Evolutionary conservation across 2,329 filamentous ascomycete genomes (phyloP).

Genomic region (Neoascochyta sp.): DNA sequence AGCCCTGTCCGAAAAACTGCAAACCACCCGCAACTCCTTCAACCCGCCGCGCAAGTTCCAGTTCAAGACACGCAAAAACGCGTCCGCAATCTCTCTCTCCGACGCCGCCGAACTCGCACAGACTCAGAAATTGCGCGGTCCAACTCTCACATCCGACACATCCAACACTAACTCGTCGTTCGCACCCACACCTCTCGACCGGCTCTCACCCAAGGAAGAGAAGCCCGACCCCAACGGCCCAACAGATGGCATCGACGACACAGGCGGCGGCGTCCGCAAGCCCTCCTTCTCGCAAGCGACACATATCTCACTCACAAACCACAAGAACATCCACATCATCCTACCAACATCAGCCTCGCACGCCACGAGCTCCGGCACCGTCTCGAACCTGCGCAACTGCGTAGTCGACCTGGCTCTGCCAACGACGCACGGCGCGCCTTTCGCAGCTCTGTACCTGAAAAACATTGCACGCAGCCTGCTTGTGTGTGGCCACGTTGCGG

Average conservation of each 20-base stretch:
- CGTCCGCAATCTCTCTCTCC: conserved; percentile 53
- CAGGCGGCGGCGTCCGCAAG: conserved; percentile 35
- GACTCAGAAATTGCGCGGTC: conserved; percentile 44
- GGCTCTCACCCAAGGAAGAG: conserved; percentile 31
- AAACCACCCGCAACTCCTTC: conserved; percentile 63
- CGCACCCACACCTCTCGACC: conserved; percentile 39
- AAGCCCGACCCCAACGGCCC: conserved; percentile 13
- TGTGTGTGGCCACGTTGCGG: conserved; percentile 72
- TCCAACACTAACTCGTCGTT: conserved; percentile 43
- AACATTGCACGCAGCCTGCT: conserved; percentile 68
- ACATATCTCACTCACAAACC: conserved; percentile 62
- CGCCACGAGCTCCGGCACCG: conserved; percentile 68
- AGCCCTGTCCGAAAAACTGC: conserved; percentile 72
- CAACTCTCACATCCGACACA: conserved; percentile 37
- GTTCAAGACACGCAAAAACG: conserved; percentile 63
- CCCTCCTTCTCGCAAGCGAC: conserved; percentile 56
- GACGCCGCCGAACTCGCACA: conserved; percentile 55
- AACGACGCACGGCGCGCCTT: conserved; percentile 47
- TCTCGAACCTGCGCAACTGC: conserved; percentile 66
- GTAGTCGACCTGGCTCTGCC: conserved; percentile 77
- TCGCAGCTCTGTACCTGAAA: conserved; percentile 68
- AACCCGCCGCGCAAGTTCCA: conserved; percentile 74
- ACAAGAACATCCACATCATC: conserved; percentile 69
- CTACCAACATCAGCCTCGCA: conserved; percentile 67
- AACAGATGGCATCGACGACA: conserved; percentile 4